Base-by-base conservation (phyloP, 108 stramenopile genomes). In the Skeletonema potamos region DNA sequence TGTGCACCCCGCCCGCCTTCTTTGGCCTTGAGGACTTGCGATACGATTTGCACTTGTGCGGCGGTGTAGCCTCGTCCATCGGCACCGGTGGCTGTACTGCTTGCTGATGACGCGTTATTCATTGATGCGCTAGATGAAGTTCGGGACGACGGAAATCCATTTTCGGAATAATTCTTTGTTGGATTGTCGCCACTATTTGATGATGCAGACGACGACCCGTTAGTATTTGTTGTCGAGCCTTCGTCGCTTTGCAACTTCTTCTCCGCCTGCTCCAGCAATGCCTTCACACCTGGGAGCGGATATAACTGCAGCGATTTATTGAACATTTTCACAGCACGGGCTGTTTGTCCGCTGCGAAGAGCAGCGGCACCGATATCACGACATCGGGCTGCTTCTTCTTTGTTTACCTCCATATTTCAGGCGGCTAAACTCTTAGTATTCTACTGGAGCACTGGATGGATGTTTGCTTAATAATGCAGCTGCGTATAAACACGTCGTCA, bases 221-320 rank as follows among this genome's bases (percentile, higher is more conserved):
- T 39, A n/a, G n/a, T n/a, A 46, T 32, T 32, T 13, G 41, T 58
- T 12, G 54, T 66, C 2, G 58, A 62, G 33, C 64, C 18, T 18
- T 26, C 24, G 22, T 68, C 69, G 32, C 27, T 27, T 8, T 56
- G 32, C 32, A 63, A 66, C 64, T 72, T 82, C 22, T 80, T 74
- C 58, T 89, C 82, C 3, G 90, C 91, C 55, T 89, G 87, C 18
- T 66, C 79, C 28, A 92, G 44, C 70, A 98, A 61, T 26, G 86
- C 84, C 71, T 96, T 89, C 0, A 96, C 96, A 12, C 96, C 97
- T 0, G 97, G 96, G 20, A 98, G 73, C 0, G 94, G 94, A 72
- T 94, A 96, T 26, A 98, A 70, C 34, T 86, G 79, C 6, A 93
- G 66, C 8, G 91, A 91, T 64, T 97, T 98, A 51, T 83, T 78